Evolutionary conservation across 805 yeast species (phyloP), one percentile per base, ranked within the genome.

Genomic region (Wickerhamomyces alni): DNA sequence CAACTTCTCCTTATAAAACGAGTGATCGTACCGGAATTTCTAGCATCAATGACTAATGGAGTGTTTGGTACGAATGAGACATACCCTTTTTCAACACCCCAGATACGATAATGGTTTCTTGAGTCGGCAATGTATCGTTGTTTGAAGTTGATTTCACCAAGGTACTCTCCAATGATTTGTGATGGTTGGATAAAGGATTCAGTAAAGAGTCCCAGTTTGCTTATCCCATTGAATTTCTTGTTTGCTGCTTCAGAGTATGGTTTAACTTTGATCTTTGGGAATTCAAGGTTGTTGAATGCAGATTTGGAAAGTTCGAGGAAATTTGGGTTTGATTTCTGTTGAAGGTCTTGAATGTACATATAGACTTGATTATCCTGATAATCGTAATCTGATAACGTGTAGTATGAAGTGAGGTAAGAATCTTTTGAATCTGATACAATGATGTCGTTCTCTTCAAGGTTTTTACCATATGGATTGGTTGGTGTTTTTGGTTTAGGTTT

Each of bases 1-100:
- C 96, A 86, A 9, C 88, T 67, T 43, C 82, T 76, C 43, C 97
- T 68, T 24, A 86, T 66, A 55, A 85, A 91, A 37, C 95, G 62
- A 1, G 88, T 67, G 26, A 72, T 69, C 49, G 87, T 85, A 0
- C 97, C 98, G 5, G 77, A 70, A 31, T 79, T 74, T 43, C 96
- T 70, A n/a, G 88, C 74, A 59, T 89, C 96, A 15, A 89, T 64
- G 4, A 74, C 80, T n/a, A 88, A 50, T 0, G 82, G 81, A 38
- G 80, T 59, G n/a, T 65, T 61, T 1, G 79, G 70, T 38, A 78
- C 75, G 46, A 79, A 76, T 10, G 74, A 48, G 0, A 77, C 82
- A 33, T 72, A 70, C 4, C 82, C 82, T 45, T 69, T 67, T 31
- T 77, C 81, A 42, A 82, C 81, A 7, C 82, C 96, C 81, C 79